Conservation (phyloP, 106 monocot genomes). For the Dendrobium huoshanense region DNA sequence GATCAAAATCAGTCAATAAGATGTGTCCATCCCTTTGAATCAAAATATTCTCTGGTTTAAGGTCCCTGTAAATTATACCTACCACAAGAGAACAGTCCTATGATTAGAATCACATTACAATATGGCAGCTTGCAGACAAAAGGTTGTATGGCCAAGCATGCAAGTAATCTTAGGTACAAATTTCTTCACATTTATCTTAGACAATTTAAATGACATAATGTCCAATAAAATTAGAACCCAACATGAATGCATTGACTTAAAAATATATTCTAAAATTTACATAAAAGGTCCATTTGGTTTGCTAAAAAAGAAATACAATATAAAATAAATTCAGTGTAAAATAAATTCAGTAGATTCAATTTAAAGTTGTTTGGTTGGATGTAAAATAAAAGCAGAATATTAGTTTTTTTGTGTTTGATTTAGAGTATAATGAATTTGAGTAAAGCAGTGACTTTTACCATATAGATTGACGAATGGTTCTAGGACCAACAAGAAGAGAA, state of each 20-base stretch:
- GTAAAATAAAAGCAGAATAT: too few species aligned
- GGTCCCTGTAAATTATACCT: constrained; percentile 96
- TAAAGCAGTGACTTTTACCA: too few species aligned
- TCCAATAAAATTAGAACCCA: neutral
- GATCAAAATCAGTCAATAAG: constrained; percentile 88
- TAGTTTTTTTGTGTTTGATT: too few species aligned
- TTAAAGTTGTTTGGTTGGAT: too few species aligned
- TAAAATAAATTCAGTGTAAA: too few species aligned
- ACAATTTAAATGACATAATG: neutral
- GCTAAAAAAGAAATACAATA: too few species aligned
- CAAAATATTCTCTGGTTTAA: constrained; percentile 96
- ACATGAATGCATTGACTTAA: neutral
- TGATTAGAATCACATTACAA: neutral
- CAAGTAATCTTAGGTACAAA: neutral
- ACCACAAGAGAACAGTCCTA: constrained; percentile 12
- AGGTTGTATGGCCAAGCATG: too few species aligned
- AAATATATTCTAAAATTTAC: neutral
- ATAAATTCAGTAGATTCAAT: too few species aligned
- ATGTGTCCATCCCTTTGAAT: constrained; percentile 83
- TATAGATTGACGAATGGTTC: too few species aligned
- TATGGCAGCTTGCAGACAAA: neutral
- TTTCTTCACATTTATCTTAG: neutral
- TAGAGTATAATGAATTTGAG: too few species aligned
- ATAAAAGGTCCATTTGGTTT: neutral
- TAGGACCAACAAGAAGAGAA: too few species aligned